Evolutionary conservation across 164 flowering plant genomes (phyloP).

Genomic region (Taxillus chinensis): DNA sequence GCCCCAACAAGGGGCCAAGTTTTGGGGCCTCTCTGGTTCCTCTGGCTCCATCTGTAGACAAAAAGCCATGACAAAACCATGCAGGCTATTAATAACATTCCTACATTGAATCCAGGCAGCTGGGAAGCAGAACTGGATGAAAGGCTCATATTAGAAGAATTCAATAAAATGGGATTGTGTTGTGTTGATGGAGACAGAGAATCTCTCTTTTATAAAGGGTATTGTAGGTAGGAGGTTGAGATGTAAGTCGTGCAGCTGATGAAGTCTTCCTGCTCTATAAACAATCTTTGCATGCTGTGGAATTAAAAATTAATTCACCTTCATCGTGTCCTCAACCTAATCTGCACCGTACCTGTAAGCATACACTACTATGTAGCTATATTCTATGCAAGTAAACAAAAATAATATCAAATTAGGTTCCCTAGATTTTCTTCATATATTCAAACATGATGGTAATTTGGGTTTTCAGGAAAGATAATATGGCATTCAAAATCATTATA

Average conservation of each 20-base stretch:
- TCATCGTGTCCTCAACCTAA: conserved; percentile 15
- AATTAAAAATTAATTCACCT: conserved; percentile 7
- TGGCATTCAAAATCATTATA: too few species aligned
- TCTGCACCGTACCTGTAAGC: too few species aligned
- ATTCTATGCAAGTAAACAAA: too few species aligned
- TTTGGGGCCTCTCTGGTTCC: conserved; percentile 66
- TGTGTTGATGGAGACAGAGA: not conserved
- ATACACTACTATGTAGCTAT: too few species aligned
- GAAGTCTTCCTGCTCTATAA: conserved; percentile 12
- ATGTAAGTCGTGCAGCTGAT: conserved; percentile 2
- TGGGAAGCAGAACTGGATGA: conserved; percentile 3
- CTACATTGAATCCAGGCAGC: conserved; percentile 15
- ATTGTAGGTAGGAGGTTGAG: conserved; percentile 6
- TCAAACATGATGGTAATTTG: too few species aligned
- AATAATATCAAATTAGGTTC: too few species aligned
- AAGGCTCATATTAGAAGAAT: conserved; percentile 5
- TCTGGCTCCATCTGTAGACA: conserved; percentile 65
- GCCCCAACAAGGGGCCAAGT: conserved; percentile 97
- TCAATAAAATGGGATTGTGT: not conserved
- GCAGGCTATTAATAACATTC: conserved; percentile 19
- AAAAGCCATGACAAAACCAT: conserved; percentile 42
- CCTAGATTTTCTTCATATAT: too few species aligned
- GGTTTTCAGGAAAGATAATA: too few species aligned
- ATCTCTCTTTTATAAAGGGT: conserved; percentile 7
- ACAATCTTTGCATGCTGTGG: conserved; percentile 21